These are phyloP conservation scores for Candida labiduridarum DNA, from an alignment of 1,139 yeast species.

Conservation along the genomic window DNA sequence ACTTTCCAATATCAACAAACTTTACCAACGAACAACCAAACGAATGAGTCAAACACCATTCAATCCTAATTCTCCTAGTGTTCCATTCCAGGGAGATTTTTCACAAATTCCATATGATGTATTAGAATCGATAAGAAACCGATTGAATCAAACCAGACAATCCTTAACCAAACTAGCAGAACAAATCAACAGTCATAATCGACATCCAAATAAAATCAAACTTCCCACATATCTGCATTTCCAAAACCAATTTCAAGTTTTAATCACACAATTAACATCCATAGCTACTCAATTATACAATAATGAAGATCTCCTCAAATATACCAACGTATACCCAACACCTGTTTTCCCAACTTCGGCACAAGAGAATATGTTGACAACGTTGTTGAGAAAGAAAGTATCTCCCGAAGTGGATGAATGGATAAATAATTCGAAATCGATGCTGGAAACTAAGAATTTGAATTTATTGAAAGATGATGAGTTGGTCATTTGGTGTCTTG, in stretches of 20 bases:
- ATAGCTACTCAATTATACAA: constrained; percentile 67
- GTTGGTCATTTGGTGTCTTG: constrained; percentile 64
- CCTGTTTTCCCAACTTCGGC: constrained; percentile 83
- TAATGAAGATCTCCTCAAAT: constrained; percentile 58
- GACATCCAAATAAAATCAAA: constrained; percentile 41
- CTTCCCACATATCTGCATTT: constrained; percentile 46
- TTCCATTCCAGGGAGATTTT: constrained; percentile 18
- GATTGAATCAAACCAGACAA: constrained; percentile 47
- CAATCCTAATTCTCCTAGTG: constrained; percentile 10
- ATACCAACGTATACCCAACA: constrained; percentile 80
- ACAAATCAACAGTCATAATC: constrained; percentile 42
- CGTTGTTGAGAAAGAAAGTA: constrained; percentile 81
- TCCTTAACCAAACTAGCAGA: constrained; percentile 47
- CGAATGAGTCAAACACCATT: constrained; percentile 18
- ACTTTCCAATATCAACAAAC: not conserved
- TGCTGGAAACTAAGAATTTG: constrained; percentile 18
- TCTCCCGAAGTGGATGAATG: constrained; percentile 90
- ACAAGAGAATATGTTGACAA: constrained; percentile 79
- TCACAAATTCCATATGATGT: constrained; percentile 41
- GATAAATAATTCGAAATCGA: constrained; percentile 60
- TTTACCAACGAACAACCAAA: not conserved
- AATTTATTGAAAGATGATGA: constrained; percentile 48
- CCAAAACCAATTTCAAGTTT: constrained; percentile 82
- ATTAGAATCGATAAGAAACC: constrained; percentile 45
- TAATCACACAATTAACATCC: constrained; percentile 78